Base-by-base conservation (phyloP, 192 early-diverging fungal species). In the Fimicolochytrium jonesii region DNA sequence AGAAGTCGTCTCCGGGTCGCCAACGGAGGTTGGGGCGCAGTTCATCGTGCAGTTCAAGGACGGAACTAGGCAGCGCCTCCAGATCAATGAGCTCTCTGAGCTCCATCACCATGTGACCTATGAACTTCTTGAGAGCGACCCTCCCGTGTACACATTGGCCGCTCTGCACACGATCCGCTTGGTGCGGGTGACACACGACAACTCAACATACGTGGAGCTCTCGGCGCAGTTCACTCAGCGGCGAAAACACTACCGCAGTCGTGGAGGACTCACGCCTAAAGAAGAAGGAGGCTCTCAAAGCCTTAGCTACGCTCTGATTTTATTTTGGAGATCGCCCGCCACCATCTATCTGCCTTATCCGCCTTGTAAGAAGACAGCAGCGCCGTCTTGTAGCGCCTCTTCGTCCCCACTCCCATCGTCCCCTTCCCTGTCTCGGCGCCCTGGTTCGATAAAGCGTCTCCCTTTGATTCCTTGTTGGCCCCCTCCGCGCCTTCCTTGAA, bases 11-110 rank as follows among this genome's bases (percentile, higher is more conserved):
- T 2, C 33, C 32, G 4, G 35, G 61, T 61, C n/a, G 18, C 15
- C 30, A 62, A 29, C 15, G 26, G 22, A 18, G 3, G 72, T 74
- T 33, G 72, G 72, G 13, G 70, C 70, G 9, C 28, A 71, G n/a
- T 64, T 72, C 43, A 63, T 52, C 29, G 59, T 74, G 17, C 67
- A 70, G 30, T 74, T 74, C 59, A 74, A 74, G 39, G 72, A 74
- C 37, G 72, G 72, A 9, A 65, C 72, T 23, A 66, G 76, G 22
- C 72, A 74, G 50, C 71, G 50, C 36, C 76, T 25, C 47, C 54
- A 34, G 49, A 65, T 73, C 45, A 43, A 55, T 56, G 68, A 74
- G 63, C 39, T 72, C 10, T 73, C 70, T 20, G 68, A 73, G 20
- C 52, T 74, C 20, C 44, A 60, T 11, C 22, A 57, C 49, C 71